Evolutionary conservation across 306 rosid genomes (phyloP), one percentile per base, ranked within the genome.

Genomic region (Malus sylvestris): DNA sequence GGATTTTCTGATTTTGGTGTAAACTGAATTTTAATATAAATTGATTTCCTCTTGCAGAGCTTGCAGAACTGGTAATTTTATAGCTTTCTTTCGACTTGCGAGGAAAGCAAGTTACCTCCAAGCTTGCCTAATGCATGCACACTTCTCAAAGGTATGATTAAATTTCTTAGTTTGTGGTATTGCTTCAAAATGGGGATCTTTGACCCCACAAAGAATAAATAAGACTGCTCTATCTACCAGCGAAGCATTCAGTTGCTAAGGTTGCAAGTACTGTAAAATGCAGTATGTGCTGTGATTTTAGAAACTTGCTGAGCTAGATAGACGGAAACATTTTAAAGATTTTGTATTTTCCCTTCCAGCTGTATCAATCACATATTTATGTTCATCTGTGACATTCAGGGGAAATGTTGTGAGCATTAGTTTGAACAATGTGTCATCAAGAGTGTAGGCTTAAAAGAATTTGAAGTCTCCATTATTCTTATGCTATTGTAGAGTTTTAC

Each of bases 101-200:
- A 95, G 93, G 84, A 91, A 89, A 86, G 96, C 97, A 59, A 90
- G 91, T 78, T 95, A 95, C 83, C 97, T 95, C 76, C 99, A 95
- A 89, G 97, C 99, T 67, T 95, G 99, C 91, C 83, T 95, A 79
- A 95, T 95, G 97, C 99, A 95, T 66, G 97, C 99, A 64, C 99
- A 95, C 90, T 95, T 95, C 80, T 88, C 97, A 60, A 95, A 95
- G 97, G 99, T 95, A 86, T 79, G 64, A 30, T 52, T 72, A 70
- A 75, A 64, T 76, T 53, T 81, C 83, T 13, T 69, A 60, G 16
- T 68, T 76, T 79, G 77, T 80, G 81, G 68, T 70, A 30, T 63
- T 61, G 76, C 73, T 70, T 45, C 60, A 19, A 10, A 59, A 40
- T 52, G 74, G 68, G 76, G 33, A 75, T 70, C 46, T 79, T 66